Evolutionary conservation across 495 filamentous ascomycete species (phyloP), one percentile per base, ranked within the genome.

Genomic region (Cercophora scortea): DNA sequence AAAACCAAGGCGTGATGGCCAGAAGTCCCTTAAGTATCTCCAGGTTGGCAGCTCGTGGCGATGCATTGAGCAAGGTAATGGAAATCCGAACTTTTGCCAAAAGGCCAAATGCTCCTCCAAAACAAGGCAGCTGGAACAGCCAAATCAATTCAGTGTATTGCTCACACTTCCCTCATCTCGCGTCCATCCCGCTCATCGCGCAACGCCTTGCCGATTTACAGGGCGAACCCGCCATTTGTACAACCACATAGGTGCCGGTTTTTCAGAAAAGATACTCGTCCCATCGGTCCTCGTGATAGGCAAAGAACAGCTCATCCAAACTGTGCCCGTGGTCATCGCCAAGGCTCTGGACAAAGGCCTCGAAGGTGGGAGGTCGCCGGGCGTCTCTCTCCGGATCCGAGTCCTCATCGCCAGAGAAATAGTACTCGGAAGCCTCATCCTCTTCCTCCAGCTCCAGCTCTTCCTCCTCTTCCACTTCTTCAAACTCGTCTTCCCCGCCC

Each of bases 391-490:
- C 65, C 0, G 63, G 63, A 41, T 68, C 65, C 7, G 56, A 54
- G 16, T 64, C 65, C 15, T 66, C 65, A 48, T 66, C 62, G 33
- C 57, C 65, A 11, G 63, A 64, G 32, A 64, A 58, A 32, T 66
- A 68, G 48, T 68, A 68, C 52, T 66, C 65, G 16, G 63, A 64
- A 1, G 65, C 65, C 51, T 68, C 65, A 25, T 68, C 65, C 42
- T 68, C 65, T 39, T 68, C 65, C 35, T 68, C 65, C 8, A 66
- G 55, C 46, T 68, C 65, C 4, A 57, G 36, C 16, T 64, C 57
- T 1, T 60, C 57, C 38, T 61, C 58, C n/a, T 18, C 51, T 8
- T 45, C 48, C 11, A 39, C 17, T 5, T 46, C 61, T 4, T 49
- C 50, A 5, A 16, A 41, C 19, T 35, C 55, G 3, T 53, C 54